Base-by-base conservation (phyloP, 1,284 basidiomycete genomes). In the Kwoniella shivajii region DNA sequence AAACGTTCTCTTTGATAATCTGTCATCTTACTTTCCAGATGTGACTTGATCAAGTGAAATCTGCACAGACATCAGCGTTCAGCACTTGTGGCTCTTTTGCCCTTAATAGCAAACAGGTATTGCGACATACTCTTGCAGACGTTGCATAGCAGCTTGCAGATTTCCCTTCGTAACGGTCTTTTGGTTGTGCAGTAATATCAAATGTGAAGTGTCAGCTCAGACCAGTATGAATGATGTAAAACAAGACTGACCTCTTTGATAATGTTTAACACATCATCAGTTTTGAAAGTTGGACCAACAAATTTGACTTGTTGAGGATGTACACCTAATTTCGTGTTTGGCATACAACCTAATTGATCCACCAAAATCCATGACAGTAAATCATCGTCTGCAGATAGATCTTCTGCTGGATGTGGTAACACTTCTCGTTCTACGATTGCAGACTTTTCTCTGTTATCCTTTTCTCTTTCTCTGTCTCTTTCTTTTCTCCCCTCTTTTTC, bases 381-480 rank as follows among this genome's bases (percentile, higher is more conserved):
- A 60, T 78, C 77, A 57, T 78, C 77, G 55, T 78, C 75, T 10
- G 64, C 64, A 18, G 71, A 73, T 1, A 78, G 64, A 42, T 78
- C 73, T 45, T 77, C 73, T 14, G 76, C 76, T 4, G 71, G 69
- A 43, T 65, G 61, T 37, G 69, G 71, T 24, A 69, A 61, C 31
- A 51, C 43, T 26, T 56, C 54, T 49, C 39, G 47, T 26, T 47
- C 45, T 24, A 47, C 36, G 1, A 47, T 22, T 9, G n/a, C n/a
- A n/a, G n/a, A 47, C 45, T 36, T 31, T 45, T 31, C 33, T 30
- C n/a, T 2, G 37, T 39, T 3, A 10, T 39, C 37, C n/a, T 22
- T n/a, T 10, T 16, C 37, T 39, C 37, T n/a, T 39, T 39, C 37
- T 20, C 22, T 16, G 36, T n/a, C 37, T 10, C 37, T 10, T 6